Percentiles rank a stretch among this genome's conserved stretches.
phyloP scores from a whole-genome alignment of 2,329 filamentous ascomycete genomes.

The Myriosclerotinia curreyana region DNA sequence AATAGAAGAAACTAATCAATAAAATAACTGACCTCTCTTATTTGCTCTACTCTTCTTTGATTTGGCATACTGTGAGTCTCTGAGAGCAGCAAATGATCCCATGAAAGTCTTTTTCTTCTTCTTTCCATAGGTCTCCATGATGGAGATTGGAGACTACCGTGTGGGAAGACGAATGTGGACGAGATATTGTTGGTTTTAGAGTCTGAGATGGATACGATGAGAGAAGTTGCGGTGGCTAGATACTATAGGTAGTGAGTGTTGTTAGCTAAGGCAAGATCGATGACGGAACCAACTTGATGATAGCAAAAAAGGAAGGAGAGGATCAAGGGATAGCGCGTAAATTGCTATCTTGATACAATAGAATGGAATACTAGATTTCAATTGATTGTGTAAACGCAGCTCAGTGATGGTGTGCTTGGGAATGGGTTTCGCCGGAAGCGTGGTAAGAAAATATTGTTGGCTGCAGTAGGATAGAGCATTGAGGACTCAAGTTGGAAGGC shows the following conservation, averaged over 20 bases:
- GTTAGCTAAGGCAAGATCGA: conserved; percentile 12
- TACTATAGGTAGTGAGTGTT: background rate
- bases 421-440: background rate
- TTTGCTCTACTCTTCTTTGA: conserved; percentile 13
- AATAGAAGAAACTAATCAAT: background rate
- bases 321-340: background rate
- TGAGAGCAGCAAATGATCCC: conserved; percentile 26
- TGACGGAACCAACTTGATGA: background rate
- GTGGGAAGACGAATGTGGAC: background rate
- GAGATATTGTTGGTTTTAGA: background rate
- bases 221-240: background rate
- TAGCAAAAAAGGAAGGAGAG: background rate
- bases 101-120: conserved; percentile 31
- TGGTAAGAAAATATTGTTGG: background rate
- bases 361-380: background rate
- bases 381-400: background rate
- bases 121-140: conserved; percentile 32
- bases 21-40: background rate
- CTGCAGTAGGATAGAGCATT: background rate
- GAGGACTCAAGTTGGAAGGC: background rate
- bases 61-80: conserved; percentile 23
- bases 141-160: background rate
- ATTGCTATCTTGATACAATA: too few species aligned
- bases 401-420: background rate
- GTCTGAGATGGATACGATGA: background rate